phyloP scores from a whole-genome alignment of 805 yeast genomes.

The Hanseniaspora hatyaiensis region DNA sequence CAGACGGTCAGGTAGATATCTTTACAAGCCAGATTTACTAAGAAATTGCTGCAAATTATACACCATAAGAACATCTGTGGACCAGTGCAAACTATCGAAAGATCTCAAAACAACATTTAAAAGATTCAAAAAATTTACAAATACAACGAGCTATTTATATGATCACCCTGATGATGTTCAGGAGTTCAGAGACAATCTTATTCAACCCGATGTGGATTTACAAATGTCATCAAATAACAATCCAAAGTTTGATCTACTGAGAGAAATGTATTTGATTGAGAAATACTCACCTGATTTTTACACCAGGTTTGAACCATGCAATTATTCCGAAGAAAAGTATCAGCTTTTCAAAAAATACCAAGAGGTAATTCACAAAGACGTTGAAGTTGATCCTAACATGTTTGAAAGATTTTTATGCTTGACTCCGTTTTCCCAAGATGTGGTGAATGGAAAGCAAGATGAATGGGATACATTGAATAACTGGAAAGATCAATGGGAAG shows the following conservation, averaged over 20 bases:
- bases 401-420: constrained; percentile 61
- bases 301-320: constrained; percentile 44
- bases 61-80: constrained; percentile 55
- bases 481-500: constrained; percentile 30
- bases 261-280: constrained; percentile 34
- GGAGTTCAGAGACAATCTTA: not conserved
- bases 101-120: constrained; percentile 58
- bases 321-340: constrained; percentile 47
- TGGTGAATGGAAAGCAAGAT: constrained; percentile 21
- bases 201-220: constrained; percentile 14
- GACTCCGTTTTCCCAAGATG: constrained; percentile 41
- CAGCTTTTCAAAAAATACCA: constrained; percentile 59
- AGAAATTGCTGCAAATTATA: constrained; percentile 69
- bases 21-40: constrained; percentile 56
- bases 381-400: constrained; percentile 35
- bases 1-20: constrained; percentile 62
- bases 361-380: constrained; percentile 54
- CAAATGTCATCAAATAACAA: not conserved
- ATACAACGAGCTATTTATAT: not conserved
- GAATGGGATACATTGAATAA: constrained; percentile 26
- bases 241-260: constrained; percentile 24
- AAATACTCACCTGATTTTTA: constrained; percentile 23
- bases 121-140: constrained; percentile 35
- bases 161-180: not conserved
- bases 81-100: constrained; percentile 40